Evolutionary conservation across 805 yeast species (phyloP), one percentile per base, ranked within the genome.

Genomic region (Metschnikowia bowlesiae): DNA sequence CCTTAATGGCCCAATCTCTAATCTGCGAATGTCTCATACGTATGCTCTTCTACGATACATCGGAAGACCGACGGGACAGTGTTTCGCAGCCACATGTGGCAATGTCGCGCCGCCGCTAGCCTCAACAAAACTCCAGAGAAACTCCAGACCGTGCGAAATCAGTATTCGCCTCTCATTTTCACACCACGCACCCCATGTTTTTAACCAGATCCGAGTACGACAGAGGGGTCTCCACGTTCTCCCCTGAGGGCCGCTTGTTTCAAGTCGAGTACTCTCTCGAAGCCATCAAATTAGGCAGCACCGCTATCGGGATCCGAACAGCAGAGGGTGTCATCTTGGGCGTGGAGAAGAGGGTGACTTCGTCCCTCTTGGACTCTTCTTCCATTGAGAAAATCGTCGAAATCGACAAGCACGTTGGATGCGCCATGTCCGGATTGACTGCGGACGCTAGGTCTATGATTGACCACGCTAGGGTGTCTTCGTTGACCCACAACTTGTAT

Each of bases 381-480:
- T 88, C 96, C 40, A 91, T 95, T 64, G 99, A 95, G 66, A 94
- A 94, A 70, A 91, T 94, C 58, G 88, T 94, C 58, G 99, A 94
- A 65, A 86, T 94, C 51, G 99, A 94, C 65, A 74, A 75, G 43
- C 99, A 94, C 66, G 83, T 94, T 50, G 99, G 99, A 44, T 90
- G 97, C 73, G 99, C 99, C 60, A 94, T 94, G 97, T 85, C 95
- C 56, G 99, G 99, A 3, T 78, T 95, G 57, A 94, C 98, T 2
- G 98, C 99, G 2, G 99, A 94, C 73, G 99, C 99, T 14, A 81
- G 98, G 64, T 88, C 96, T 32, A 90, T 94, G 96, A 90, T 94
- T 63, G 98, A 95, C 67, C 99, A 94, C 64, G 99, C 99, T 16
- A 80, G 99, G 62, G 96, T 89, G 22, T 82, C 86, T 8, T 81